Percentiles rank a stretch among this genome's conserved stretches.
Evolutionary conservation across 257 asterid species (phyloP).

Genomic region (Solanum boliviense): DNA sequence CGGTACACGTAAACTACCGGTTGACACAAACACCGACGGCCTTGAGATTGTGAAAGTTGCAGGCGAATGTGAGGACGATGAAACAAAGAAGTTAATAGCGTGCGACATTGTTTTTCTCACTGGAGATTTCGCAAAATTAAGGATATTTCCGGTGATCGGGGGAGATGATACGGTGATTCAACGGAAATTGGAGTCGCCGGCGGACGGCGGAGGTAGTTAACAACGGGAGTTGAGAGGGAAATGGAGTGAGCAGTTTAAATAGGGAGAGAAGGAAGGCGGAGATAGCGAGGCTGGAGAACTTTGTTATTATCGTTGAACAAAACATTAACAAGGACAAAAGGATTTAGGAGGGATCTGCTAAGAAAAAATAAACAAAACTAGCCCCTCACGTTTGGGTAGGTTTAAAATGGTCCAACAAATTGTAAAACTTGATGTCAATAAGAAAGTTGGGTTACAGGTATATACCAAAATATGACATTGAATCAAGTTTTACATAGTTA

Average conservation of each 20-base stretch:
- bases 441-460: too few species aligned
- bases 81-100: slow-evolving; percentile 18
- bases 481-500: too few species aligned
- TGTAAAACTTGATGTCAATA: too few species aligned
- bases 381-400: not conserved
- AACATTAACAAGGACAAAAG: not conserved
- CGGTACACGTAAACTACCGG: slow-evolving; percentile 7
- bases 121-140: not conserved
- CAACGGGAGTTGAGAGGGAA: not conserved
- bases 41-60: slow-evolving; percentile 4
- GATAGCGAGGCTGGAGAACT: slow-evolving; percentile 9
- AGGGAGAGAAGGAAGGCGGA: slow-evolving; percentile 17
- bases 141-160: not conserved
- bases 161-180: not conserved
- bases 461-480: too few species aligned
- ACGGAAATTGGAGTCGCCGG: not conserved
- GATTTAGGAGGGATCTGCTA: not conserved
- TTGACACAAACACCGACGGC: slow-evolving; percentile 8
- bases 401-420: not conserved
- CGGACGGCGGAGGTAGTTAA: not conserved
- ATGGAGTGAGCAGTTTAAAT: not conserved
- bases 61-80: slow-evolving; percentile 13
- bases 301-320: slow-evolving; percentile 5
- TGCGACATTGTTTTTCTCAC: slow-evolving; percentile 13
- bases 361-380: not conserved